A percentile compares a stretch with the other conserved stretches of the same genome.
These are phyloP conservation scores for Colletotrichum tropicale DNA, from an alignment of 2,329 filamentous ascomycete genomes.

Conservation along the genomic window DNA sequence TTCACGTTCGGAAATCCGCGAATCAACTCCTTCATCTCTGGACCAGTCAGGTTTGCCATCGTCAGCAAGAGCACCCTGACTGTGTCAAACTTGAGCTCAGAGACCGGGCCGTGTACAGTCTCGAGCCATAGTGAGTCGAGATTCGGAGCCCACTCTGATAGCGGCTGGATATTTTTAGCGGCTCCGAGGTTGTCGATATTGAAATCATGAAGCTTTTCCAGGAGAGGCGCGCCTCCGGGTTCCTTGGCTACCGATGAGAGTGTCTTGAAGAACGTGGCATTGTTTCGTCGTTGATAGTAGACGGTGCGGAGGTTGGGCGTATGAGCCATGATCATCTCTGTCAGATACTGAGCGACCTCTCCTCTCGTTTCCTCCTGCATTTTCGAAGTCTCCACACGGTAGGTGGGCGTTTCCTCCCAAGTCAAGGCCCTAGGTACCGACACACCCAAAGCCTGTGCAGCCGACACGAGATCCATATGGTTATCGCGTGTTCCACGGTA, in stretches of 20 bases:
- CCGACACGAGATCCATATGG: not conserved
- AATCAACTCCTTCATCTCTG: not conserved
- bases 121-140: not conserved
- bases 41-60: not conserved
- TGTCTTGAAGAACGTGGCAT: not conserved
- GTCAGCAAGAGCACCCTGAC: not conserved
- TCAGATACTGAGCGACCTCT: not conserved
- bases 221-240: accelerated
- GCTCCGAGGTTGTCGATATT: not conserved
- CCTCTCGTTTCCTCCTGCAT: not conserved
- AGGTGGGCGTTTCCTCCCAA: accelerated
- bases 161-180: accelerated
- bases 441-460: not conserved
- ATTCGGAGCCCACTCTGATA: not conserved
- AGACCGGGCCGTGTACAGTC: not conserved
- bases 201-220: not conserved
- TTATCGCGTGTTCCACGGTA: not conserved
- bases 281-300: not conserved
- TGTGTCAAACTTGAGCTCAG: not conserved
- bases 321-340: not conserved
- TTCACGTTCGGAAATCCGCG: not conserved
- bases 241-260: not conserved
- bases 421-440: accelerated
- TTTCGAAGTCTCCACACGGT: not conserved
- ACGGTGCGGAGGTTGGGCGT: not conserved